Percentiles rank a stretch among this genome's conserved stretches.
phyloP scores from a whole-genome alignment of 1,284 basidiomycete genomes.

The Neonothopanus nambi region DNA sequence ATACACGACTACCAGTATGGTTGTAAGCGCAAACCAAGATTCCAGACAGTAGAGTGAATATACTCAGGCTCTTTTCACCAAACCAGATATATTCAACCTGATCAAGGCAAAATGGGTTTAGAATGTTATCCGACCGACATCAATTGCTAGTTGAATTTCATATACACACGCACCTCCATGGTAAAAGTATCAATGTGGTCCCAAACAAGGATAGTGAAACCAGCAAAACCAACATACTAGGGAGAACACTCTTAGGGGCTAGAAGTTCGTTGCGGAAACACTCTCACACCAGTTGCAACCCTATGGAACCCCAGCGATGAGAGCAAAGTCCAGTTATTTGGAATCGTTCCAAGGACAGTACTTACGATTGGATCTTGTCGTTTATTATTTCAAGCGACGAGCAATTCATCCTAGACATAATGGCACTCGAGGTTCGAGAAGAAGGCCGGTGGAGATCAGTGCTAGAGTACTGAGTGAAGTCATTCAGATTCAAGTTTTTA shows the following conservation, averaged over 20 bases:
- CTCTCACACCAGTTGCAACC: not conserved
- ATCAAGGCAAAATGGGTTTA: too few species aligned
- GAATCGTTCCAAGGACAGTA: not conserved
- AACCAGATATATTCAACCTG: constrained; percentile 50
- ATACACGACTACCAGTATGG: constrained; percentile 37
- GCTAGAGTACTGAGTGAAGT: too few species aligned
- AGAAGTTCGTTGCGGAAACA: not conserved
- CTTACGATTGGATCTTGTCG: not conserved
- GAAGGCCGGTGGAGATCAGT: too few species aligned
- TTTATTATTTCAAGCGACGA: not conserved
- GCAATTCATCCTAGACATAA: too few species aligned
- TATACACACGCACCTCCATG: too few species aligned
- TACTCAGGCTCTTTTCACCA: constrained; percentile 44
- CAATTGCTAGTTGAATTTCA: too few species aligned
- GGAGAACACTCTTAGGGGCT: not conserved
- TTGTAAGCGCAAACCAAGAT: not conserved
- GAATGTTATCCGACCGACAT: too few species aligned
- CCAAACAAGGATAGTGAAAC: too few species aligned
- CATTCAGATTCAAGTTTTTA: too few species aligned
- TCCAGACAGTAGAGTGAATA: constrained; percentile 22
- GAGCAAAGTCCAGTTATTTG: not conserved
- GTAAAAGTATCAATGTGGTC: constrained; percentile 26
- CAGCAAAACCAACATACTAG: constrained; percentile 20
- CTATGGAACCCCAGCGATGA: not conserved
- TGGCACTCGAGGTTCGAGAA: too few species aligned